Evolutionary conservation across 2,329 filamentous ascomycete genomes (phyloP).

Genomic region (Neoascochyta sp.): DNA sequence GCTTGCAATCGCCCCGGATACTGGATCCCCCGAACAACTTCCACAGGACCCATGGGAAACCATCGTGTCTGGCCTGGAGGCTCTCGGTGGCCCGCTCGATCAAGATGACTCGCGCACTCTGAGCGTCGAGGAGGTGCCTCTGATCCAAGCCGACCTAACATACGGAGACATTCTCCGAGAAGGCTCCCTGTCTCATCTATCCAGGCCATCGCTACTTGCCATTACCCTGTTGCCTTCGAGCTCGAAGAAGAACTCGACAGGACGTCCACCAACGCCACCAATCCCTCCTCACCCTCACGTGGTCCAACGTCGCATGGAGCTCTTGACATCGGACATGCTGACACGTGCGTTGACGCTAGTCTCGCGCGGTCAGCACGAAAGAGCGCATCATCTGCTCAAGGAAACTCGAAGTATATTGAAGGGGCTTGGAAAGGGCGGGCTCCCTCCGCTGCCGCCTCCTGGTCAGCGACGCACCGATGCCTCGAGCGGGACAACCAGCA

Average conservation of each 20-base stretch:
- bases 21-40: constrained; percentile 72
- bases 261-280: constrained; percentile 57
- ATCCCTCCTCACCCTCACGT: constrained; percentile 95
- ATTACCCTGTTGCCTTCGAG: constrained; percentile 88
- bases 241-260: constrained; percentile 55
- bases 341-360: constrained; percentile 88
- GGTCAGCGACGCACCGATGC: constrained; percentile 41
- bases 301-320: constrained; percentile 94
- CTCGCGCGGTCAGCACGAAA: constrained; percentile 85
- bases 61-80: constrained; percentile 91
- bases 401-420: constrained; percentile 95
- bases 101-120: constrained; percentile 77
- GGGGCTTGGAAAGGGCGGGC: constrained; percentile 87
- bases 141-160: constrained; percentile 89
- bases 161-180: constrained; percentile 94
- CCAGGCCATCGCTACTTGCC: constrained; percentile 83
- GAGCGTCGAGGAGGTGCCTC: constrained; percentile 89
- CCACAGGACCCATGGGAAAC: constrained; percentile 97
- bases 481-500: constrained; percentile 39
- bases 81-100: constrained; percentile 81
- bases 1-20: constrained; percentile 86
- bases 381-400: constrained; percentile 83
- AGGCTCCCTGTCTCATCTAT: constrained; percentile 77
- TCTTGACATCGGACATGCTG: constrained; percentile 96
- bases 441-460: constrained; percentile 78